Conservation (phyloP, 257 asterid species). For the Gentiana straminea region DNA sequence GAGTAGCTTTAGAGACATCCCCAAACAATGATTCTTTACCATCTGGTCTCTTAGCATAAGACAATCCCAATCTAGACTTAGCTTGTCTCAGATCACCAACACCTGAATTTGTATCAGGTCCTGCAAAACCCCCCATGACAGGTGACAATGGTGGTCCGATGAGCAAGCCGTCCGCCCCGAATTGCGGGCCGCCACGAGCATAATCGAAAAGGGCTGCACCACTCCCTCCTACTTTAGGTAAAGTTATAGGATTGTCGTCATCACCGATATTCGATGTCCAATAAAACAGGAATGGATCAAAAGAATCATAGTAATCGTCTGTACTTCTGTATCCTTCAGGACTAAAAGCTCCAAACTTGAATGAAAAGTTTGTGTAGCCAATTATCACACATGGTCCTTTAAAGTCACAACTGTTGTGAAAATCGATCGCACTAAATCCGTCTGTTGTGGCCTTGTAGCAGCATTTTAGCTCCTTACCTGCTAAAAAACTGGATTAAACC, state of each 20-base stretch:
- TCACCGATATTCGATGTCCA: conserved; percentile 26
- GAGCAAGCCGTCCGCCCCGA: conserved; percentile 83
- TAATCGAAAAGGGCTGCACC: conserved; percentile 92
- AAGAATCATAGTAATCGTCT: conserved; percentile 74
- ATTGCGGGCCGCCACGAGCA: conserved; percentile 92
- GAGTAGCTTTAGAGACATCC: conserved; percentile 43
- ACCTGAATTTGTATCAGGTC: conserved; percentile 84
- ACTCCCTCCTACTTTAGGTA: conserved; percentile 87
- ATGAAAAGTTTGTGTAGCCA: conserved; percentile 49
- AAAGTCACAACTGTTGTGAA: conserved; percentile 69
- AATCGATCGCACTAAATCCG: conserved; percentile 75
- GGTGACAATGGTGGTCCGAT: conserved; percentile 90
- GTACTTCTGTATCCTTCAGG: conserved; percentile 95
- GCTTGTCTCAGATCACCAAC: conserved; percentile 74
- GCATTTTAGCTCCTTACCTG: conserved; percentile 71
- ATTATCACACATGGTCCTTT: conserved; percentile 86
- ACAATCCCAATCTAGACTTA: conserved; percentile 77
- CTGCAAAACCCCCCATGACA: conserved; percentile 89
- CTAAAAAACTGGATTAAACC: conserved; percentile 1
- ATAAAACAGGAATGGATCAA: conserved; percentile 74
- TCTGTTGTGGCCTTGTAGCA: conserved; percentile 77
- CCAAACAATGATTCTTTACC: conserved; percentile 83
- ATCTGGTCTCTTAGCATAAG: conserved; percentile 71
- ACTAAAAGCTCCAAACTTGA: conserved; percentile 82
- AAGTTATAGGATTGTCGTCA: conserved; percentile 23